Base-by-base conservation (phyloP, 176 grass and related monocot species). In the Cenchrus americanus region DNA sequence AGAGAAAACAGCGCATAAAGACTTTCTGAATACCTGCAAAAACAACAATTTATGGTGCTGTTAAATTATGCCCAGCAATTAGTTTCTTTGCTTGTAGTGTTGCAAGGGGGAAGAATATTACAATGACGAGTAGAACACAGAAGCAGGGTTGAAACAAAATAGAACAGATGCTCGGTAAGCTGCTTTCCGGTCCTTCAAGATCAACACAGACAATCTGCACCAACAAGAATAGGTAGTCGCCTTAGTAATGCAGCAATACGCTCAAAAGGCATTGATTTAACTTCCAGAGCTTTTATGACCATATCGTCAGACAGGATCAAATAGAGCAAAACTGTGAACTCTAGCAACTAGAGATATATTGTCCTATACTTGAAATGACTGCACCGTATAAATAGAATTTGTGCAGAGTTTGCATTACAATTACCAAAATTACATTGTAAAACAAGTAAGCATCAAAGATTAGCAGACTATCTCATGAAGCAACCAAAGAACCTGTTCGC, bases 71-170 rank as follows among this genome's bases (percentile, higher is more conserved):
- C 14, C 13, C 76, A 77, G 0, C 21, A 69, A 23, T 44, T 71
- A 62, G 59, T 67, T 9, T 37, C 26, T 87, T 76, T 72, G 8
- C 55, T 79, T 71, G 77, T 60, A 40, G 9, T 51, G 21, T 70
- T 73, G 58, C 30, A 51, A 86, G 82, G 75, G 62, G 44, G 76
- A 82, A 75, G 69, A 71, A 46, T 42, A 53, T 74, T 93, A 98
- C 93, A 98, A 69, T 69, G 96, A 98, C 22, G 96, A 98, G 83
- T 94, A 98, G 70, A 98, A 98, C 77, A 95, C 83, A 44, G 91
- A 98, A 76, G 96, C 96, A 54, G 93, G 91, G 66, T 98, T 98
- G 68, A 98, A 93, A 81, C 93, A 90, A 62, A 95, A 98, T 24
- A 98, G 91, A 83, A 95, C 14, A 78, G 91, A 81, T 42, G 93